Conservation (phyloP, 305 asterid species). For the Petunia hybrid region DNA sequence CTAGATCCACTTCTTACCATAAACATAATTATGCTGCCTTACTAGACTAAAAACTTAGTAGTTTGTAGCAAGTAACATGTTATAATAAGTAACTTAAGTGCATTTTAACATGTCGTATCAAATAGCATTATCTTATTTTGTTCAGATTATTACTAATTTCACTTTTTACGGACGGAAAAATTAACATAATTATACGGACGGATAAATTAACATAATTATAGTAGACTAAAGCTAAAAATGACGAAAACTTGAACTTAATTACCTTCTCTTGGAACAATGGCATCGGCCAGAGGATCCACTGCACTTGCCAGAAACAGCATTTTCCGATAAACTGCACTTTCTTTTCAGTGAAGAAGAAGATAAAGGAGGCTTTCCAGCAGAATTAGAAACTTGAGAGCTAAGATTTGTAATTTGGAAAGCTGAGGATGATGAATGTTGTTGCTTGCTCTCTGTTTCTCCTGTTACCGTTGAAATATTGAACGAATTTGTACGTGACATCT, state of each 20-base stretch:
- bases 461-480: slow-evolving; percentile 59
- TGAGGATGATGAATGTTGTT: slow-evolving; percentile 47
- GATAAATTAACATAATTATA: no score
- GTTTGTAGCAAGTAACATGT: no score
- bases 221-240: not conserved
- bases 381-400: slow-evolving; percentile 50
- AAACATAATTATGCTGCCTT: no score
- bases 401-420: slow-evolving; percentile 56
- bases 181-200: no score
- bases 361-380: slow-evolving; percentile 74
- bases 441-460: slow-evolving; percentile 52
- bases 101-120: no score
- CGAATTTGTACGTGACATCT: slow-evolving; percentile 58
- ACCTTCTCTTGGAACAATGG: slow-evolving; percentile 86
- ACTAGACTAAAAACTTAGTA: no score
- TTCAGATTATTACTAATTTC: no score
- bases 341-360: slow-evolving; percentile 72
- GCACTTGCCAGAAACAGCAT: slow-evolving; percentile 75
- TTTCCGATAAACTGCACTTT: slow-evolving; percentile 72
- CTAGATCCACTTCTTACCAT: no score
- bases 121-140: no score
- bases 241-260: not conserved
- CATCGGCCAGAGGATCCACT: slow-evolving; percentile 74
- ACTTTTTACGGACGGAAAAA: no score
- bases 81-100: no score